These are phyloP conservation scores for Cytospora leucostoma DNA, from an alignment of 2,329 filamentous ascomycete genomes.

Conservation along the genomic window DNA sequence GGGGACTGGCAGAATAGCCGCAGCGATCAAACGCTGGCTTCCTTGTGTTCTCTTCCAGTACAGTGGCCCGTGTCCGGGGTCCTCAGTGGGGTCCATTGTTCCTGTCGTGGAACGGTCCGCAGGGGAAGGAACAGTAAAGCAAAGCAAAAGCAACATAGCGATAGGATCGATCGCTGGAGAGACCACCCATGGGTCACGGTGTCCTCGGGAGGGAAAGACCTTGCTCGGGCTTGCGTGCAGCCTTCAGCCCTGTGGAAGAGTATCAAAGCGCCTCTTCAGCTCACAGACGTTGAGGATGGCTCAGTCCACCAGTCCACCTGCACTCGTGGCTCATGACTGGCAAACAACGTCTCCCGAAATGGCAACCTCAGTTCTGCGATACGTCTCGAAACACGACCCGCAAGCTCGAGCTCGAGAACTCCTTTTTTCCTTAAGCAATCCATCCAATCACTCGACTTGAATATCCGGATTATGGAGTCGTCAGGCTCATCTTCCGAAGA, in stretches of 20 bases:
- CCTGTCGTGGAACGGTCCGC: constrained; percentile 23
- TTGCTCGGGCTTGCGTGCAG: not conserved
- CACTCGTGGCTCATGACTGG: constrained; percentile 10
- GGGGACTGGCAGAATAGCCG: constrained; percentile 14
- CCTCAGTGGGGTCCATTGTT: constrained; percentile 18
- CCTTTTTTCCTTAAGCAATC: constrained; percentile 2
- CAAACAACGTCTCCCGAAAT: constrained; percentile 18
- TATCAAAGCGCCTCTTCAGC: constrained; percentile 22
- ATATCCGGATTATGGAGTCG: not conserved
- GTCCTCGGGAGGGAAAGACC: constrained; percentile 14
- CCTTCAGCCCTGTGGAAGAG: constrained; percentile 22
- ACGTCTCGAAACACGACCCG: constrained; percentile 16
- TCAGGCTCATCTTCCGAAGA: constrained; percentile 1
- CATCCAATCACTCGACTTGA: constrained; percentile 8
- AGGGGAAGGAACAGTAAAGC: not conserved
- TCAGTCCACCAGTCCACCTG: not conserved
- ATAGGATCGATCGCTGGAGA: constrained; percentile 7
- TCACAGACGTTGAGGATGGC: constrained; percentile 21
- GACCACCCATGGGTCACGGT: constrained; percentile 21
- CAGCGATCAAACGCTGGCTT: constrained; percentile 19
- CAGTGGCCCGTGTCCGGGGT: constrained; percentile 18
- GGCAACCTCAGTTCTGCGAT: constrained; percentile 12
- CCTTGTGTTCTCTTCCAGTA: not conserved
- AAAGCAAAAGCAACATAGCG: constrained; percentile 6
- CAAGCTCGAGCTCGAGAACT: not conserved